These are phyloP conservation scores for Tubosaeta brunneosetosa DNA, from an alignment of 768 basidiomycete species.

Conservation along the genomic window DNA sequence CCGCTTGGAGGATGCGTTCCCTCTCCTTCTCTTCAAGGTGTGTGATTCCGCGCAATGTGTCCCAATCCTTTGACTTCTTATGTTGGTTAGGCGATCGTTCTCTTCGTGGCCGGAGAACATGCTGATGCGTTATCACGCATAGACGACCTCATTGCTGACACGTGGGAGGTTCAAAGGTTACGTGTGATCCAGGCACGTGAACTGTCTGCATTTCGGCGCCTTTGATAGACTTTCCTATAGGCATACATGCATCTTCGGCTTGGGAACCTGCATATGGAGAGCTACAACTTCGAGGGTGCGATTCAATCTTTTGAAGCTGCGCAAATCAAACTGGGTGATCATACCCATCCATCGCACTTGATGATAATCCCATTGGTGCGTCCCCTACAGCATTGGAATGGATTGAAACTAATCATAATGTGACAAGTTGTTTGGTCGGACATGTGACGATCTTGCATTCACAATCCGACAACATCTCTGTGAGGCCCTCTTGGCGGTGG, in stretches of 20 bases:
- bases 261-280: background rate
- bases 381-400: background rate
- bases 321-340: background rate
- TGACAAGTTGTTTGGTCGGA: conserved; percentile 7
- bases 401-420: no score
- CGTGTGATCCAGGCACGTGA: background rate
- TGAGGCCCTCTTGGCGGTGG: background rate
- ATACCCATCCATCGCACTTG: background rate
- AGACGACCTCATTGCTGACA: background rate
- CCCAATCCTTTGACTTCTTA: background rate
- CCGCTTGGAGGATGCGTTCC: background rate
- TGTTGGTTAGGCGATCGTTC: conserved; percentile 1
- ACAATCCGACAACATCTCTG: background rate
- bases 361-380: background rate
- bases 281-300: background rate
- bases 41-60: background rate
- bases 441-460: background rate
- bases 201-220: background rate
- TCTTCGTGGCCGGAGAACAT: conserved; percentile 4
- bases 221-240: background rate
- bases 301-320: background rate
- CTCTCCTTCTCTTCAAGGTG: conserved; percentile 3
- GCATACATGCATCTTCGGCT: background rate
- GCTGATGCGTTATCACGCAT: conserved; percentile 2
- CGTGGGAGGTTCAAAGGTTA: background rate